phyloP scores from a whole-genome alignment of 768 basidiomycete genomes.

The Agrocybe pediades region DNA sequence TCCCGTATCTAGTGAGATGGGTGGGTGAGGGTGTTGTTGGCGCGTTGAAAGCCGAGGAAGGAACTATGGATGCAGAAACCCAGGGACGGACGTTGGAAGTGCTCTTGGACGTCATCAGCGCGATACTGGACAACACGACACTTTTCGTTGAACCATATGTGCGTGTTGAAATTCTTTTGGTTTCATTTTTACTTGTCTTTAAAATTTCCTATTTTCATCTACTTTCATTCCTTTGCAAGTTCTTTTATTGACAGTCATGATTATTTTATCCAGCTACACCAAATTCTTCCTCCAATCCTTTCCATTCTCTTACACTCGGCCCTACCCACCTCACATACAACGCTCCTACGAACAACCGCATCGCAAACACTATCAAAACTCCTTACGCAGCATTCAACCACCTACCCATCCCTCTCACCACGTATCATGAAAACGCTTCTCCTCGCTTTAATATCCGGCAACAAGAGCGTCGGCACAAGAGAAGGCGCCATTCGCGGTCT shows the following conservation, averaged over 20 bases:
- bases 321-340: slow-evolving; percentile 71
- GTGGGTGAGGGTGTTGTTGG: slow-evolving; percentile 84
- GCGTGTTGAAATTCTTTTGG: slow-evolving; percentile 41
- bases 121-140: slow-evolving; percentile 82
- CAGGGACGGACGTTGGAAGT: slow-evolving; percentile 79
- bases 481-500: slow-evolving; percentile 91
- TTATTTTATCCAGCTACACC: slow-evolving; percentile 72
- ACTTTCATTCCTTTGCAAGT: neutral
- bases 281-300: slow-evolving; percentile 91
- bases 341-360: slow-evolving; percentile 76
- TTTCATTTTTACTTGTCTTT: neutral
- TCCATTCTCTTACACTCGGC: slow-evolving; percentile 89
- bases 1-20: slow-evolving; percentile 96
- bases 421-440: slow-evolving; percentile 94
- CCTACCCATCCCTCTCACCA: slow-evolving; percentile 83
- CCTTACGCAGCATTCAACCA: slow-evolving; percentile 80
- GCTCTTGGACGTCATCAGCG: slow-evolving; percentile 80
- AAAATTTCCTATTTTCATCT: neutral
- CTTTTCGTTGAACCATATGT: slow-evolving; percentile 97
- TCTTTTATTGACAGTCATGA: neutral
- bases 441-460: slow-evolving; percentile 74
- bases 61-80: slow-evolving; percentile 57
- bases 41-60: slow-evolving; percentile 52
- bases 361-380: slow-evolving; percentile 84
- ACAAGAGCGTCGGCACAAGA: slow-evolving; percentile 76